Base-by-base conservation (phyloP, 257 asterid species). In the Ligustrum vulgare region DNA sequence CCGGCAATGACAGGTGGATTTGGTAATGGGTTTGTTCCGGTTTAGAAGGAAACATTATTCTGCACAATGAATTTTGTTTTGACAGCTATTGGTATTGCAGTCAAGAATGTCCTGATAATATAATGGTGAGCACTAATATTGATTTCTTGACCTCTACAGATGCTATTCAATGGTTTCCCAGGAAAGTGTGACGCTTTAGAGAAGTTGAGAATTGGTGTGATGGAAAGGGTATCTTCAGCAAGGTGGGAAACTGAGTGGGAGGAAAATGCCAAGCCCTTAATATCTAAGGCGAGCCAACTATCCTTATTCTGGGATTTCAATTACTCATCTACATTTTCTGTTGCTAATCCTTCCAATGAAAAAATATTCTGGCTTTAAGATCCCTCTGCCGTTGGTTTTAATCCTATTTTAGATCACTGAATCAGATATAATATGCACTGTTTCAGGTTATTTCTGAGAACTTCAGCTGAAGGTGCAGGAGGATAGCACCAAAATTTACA, bases 231-330 rank as follows among this genome's bases (percentile, higher is more conserved):
- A 68, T 89, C 92, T 65, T 86, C 92, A 23, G 81, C 88, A 77
- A 81, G 87, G 74, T 95, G 99, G 98, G 88, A 86, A 28, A 82
- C 91, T 5, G 91, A 84, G 66, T 93, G 99, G 99, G 97, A 93
- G 87, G 87, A 88, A 78, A 83, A 88, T 66, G 97, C 96, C 47
- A 85, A 81, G 78, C 96, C 97, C 45, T 84, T 93, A 68, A 87
- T 95, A 82, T 36, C 86, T 12, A 82, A 89, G 98, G 97, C 83
- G 76, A 80, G 87, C 64, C 34, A 31, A 9, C n/a, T 43, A 43
- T 36, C 74, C 64, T 60, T 77, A 65, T n/a, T 66, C 74, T 33
- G 28, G 34, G 9, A 13, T 25, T 60, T 33, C 3, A 18, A 25
- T 54, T 32, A 49, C 31, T 74, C 6, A 8, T 22, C 67, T 62